Base-by-base conservation (phyloP, 192 early-diverging fungal species). In the Podila epicladia region DNA sequence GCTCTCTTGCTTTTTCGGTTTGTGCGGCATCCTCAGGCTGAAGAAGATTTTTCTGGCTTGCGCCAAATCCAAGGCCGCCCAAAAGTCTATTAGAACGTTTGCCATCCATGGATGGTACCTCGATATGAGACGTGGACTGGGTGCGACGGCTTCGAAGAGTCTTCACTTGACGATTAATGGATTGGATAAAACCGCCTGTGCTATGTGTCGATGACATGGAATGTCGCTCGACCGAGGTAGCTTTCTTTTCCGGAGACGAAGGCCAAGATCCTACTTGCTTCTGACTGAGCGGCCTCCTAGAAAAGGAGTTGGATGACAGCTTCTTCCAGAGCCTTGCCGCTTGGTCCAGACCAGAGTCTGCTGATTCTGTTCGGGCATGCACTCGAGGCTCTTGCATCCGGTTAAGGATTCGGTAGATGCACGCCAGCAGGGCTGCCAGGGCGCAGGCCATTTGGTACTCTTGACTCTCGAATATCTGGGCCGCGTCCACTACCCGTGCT, bases 361-460 rank as follows among this genome's bases (percentile, higher is more conserved):
- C 62, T 63, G 77, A 80, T 45, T 80, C 77, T 17, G 77, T 73
- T 4, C 77, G 59, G 8, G 28, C 24, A 22, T 71, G 77, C 15
- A 62, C 49, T 5, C 77, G 70, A 17, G 66, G 31, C 17, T 61
- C 63, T 38, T 83, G 73, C 69, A 71, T 69, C 22, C 58, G 71
- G 62, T 90, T 84, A 38, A 88, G 64, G 19, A 90, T 80, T 15
- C 79, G 60, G 64, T 90, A 90, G 9, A 86, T 61, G 31, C 88
- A 78, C 1, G 75, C 82, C n/a, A 90, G 60, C 15, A 90, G 53
- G 6, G 84, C 86, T 24, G 89, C 89, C 20, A 90, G 63, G 19
- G 89, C 75, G 73, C 89, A 90, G 33, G 85, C 86, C 45, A 90
- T 67, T 60, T 84, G 85, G 59, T 88, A 88, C 72, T 90, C 86